Evolutionary conservation across 352 stramenopile genomes (phyloP).

Genomic region (Elongisporangium prolatum): DNA sequence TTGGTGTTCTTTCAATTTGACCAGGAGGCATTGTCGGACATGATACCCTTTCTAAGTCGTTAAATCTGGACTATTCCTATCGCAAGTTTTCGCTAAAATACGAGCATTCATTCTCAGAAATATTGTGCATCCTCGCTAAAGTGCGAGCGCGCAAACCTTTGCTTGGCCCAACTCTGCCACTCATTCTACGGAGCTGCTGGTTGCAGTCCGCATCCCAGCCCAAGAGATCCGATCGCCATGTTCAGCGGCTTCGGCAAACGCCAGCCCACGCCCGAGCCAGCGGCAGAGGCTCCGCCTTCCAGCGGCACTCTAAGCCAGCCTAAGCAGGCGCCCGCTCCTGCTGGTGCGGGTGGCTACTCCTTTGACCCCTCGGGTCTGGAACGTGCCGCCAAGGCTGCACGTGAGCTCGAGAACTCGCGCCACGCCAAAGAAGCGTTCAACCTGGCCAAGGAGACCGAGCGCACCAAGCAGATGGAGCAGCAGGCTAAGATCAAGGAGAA

Average conservation of each 20-base stretch:
- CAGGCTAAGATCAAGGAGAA: conserved; percentile 91
- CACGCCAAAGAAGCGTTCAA: conserved; percentile 94
- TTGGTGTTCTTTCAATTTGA: background rate
- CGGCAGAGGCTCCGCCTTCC: conserved; percentile 14
- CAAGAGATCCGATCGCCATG: conserved; percentile 21
- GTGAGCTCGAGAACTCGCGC: conserved; percentile 94
- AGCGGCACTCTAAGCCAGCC: conserved; percentile 33
- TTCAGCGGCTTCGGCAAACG: conserved; percentile 60
- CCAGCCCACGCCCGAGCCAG: conserved; percentile 24
- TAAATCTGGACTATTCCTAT: too few species aligned
- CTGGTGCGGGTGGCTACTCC: conserved; percentile 59
- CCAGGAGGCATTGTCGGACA: background rate
- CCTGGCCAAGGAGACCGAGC: conserved; percentile 94
- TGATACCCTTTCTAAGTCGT: background rate
- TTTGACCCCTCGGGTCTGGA: conserved; percentile 97
- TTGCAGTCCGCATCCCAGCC: background rate
- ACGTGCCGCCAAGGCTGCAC: conserved; percentile 95
- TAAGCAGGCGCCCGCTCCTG: conserved; percentile 17
- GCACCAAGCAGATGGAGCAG: conserved; percentile 93
- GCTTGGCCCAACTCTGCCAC: background rate
- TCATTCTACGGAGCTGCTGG: background rate
- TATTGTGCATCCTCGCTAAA: background rate
- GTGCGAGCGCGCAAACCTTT: background rate
- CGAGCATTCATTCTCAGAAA: too few species aligned
- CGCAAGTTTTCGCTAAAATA: background rate